Evolutionary conservation across 1,284 basidiomycete species (phyloP).

Genomic region (Porodaedalea pini): DNA sequence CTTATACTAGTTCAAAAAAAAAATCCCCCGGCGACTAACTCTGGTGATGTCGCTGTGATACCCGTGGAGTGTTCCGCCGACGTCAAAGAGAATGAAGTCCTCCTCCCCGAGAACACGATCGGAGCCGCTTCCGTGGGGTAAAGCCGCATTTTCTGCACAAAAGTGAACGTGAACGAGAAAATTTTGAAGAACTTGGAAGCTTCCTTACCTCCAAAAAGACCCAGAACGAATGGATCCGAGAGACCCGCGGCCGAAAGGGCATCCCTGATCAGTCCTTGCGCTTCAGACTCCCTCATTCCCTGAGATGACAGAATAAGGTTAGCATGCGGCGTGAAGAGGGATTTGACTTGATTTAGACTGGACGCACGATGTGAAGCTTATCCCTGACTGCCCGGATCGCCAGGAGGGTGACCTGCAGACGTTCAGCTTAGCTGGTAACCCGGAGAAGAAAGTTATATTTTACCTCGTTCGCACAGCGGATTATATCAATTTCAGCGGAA

Average conservation of each 20-base stretch:
- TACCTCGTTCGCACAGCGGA: constrained; percentile 81
- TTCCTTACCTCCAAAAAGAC: constrained; percentile 71
- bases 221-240: constrained; percentile 53
- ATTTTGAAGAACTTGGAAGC: background rate
- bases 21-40: constrained; percentile 37
- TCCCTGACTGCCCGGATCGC: constrained; percentile 66
- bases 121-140: constrained; percentile 78
- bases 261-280: constrained; percentile 40
- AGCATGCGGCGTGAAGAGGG: background rate
- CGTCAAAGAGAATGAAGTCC: constrained; percentile 80
- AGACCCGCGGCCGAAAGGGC: constrained; percentile 61
- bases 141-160: constrained; percentile 72
- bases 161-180: background rate
- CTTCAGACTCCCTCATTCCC: constrained; percentile 64
- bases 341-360: background rate
- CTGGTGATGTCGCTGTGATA: constrained; percentile 78
- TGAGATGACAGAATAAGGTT: background rate
- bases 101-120: constrained; percentile 52
- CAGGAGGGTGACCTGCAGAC: constrained; percentile 63
- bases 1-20: background rate
- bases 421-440: constrained; percentile 4
- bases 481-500: constrained; percentile 60
- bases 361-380: constrained; percentile 50
- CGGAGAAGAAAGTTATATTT: constrained; percentile 16
- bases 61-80: constrained; percentile 65